Evolutionary conservation across 148 eudicot species (phyloP).

Genomic region (Chenopodium quinoa): DNA sequence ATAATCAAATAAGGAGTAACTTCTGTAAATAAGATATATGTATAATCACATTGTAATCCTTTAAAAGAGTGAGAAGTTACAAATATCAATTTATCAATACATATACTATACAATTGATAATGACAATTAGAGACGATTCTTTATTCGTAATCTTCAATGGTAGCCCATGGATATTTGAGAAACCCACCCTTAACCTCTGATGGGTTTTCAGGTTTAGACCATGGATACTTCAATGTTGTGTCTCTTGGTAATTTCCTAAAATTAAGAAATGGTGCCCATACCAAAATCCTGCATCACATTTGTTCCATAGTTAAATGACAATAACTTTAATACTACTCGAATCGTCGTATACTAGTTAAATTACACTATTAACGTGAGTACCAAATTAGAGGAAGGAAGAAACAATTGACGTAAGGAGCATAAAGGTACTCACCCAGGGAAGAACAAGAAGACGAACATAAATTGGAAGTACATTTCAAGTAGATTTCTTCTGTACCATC

Average conservation of each 20-base stretch:
- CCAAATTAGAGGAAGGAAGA: neutral
- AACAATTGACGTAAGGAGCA: too few species aligned
- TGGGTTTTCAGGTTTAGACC: conserved; percentile 74
- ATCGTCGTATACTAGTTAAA: neutral
- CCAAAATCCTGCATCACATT: conserved; percentile 46
- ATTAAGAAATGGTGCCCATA: conserved; percentile 92
- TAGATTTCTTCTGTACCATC: conserved; percentile 77
- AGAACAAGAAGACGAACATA: conserved; percentile 88
- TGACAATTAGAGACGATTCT: neutral
- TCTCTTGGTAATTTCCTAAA: conserved; percentile 90
- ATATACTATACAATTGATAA: too few species aligned
- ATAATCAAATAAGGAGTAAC: too few species aligned
- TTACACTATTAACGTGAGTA: neutral
- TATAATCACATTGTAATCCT: too few species aligned
- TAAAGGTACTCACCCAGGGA: conserved; percentile 63
- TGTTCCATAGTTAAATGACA: neutral
- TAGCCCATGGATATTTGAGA: conserved; percentile 72
- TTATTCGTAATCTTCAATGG: conserved; percentile 67
- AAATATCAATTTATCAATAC: too few species aligned
- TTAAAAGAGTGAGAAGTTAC: too few species aligned
- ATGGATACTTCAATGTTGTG: conserved; percentile 76
- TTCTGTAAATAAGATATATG: too few species aligned
- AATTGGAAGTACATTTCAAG: conserved; percentile 79
- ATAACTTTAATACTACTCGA: too few species aligned
- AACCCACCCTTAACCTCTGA: conserved; percentile 40